Evolutionary conservation across 2,329 filamentous ascomycete species (phyloP).

Genomic region (Cladosporium sp.): DNA sequence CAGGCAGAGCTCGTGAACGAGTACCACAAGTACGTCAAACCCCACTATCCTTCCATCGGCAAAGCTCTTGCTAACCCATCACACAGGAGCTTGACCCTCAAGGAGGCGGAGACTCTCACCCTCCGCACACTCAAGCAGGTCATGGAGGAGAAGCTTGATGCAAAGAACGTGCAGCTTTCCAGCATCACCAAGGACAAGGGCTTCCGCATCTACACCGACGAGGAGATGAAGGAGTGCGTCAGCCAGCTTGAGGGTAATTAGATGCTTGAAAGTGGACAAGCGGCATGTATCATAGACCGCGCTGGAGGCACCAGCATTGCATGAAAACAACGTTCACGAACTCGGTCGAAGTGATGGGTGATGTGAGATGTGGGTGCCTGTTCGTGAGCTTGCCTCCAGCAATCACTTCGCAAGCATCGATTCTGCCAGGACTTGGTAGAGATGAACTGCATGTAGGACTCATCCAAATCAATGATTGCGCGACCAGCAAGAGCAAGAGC

Average conservation of each 20-base stretch:
- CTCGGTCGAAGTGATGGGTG: background rate
- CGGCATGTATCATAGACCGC: conserved; percentile 8
- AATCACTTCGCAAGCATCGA: too few relatives aligned
- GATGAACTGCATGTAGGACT: too few relatives aligned
- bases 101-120: conserved; percentile 89
- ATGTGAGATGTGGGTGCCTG: too few relatives aligned
- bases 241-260: conserved; percentile 62
- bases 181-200: conserved; percentile 97
- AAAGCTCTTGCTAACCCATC: background rate
- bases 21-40: conserved; percentile 68
- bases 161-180: conserved; percentile 97
- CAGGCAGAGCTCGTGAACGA: conserved; percentile 98
- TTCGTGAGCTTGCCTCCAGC: too few relatives aligned
- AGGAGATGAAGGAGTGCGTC: conserved; percentile 93
- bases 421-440: too few relatives aligned
- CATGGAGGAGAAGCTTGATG: conserved; percentile 99
- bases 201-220: conserved; percentile 97
- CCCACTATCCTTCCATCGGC: background rate
- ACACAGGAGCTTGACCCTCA: conserved; percentile 69
- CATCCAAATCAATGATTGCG: too few relatives aligned
- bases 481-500: too few relatives aligned
- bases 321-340: conserved; percentile 6
- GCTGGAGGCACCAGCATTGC: conserved; percentile 3
- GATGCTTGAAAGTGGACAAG: background rate
- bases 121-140: conserved; percentile 99